These are phyloP conservation scores for Cladorrhinum samala DNA, from an alignment of 495 filamentous ascomycete species.

Conservation along the genomic window DNA sequence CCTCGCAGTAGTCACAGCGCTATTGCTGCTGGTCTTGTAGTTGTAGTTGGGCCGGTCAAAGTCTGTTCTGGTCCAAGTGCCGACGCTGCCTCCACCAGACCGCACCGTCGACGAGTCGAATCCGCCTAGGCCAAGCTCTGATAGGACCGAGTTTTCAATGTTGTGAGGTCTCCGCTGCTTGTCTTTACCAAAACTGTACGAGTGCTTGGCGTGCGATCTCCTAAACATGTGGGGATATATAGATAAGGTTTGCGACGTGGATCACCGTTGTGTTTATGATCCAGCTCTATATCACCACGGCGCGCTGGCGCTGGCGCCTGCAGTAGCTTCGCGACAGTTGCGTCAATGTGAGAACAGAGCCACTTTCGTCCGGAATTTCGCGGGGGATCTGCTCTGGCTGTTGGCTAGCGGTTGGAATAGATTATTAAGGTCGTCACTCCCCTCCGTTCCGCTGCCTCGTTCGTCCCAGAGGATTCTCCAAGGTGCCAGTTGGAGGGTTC, in stretches of 20 bases:
- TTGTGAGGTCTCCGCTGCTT: conserved; percentile 26
- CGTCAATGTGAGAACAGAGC: conserved; percentile 3
- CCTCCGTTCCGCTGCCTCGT: too few relatives aligned
- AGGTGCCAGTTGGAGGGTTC: conserved; percentile 7
- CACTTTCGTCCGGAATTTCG: conserved; percentile 13
- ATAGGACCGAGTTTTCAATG: conserved; percentile 31
- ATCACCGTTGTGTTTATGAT: neutral
- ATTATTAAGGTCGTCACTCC: conserved; percentile 10
- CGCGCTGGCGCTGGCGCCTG: neutral
- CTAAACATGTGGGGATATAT: conserved; percentile 41
- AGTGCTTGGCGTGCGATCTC: conserved; percentile 32
- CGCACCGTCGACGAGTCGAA: conserved; percentile 33
- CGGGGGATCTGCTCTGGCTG: conserved; percentile 22
- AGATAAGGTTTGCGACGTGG: conserved; percentile 10
- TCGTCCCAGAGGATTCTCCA: neutral
- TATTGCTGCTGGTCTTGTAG: conserved; percentile 20
- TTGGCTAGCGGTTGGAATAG: conserved; percentile 18
- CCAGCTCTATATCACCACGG: neutral
- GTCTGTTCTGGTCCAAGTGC: conserved; percentile 31
- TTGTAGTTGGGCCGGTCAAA: conserved; percentile 20
- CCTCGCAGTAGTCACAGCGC: conserved; percentile 14
- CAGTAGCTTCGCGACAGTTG: conserved; percentile 5
- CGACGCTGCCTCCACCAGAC: conserved; percentile 24
- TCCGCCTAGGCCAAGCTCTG: conserved; percentile 33
- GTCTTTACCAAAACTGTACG: conserved; percentile 33